phyloP scores from a whole-genome alignment of 2,329 filamentous ascomycete species.

The Exophiala spinifera region DNA sequence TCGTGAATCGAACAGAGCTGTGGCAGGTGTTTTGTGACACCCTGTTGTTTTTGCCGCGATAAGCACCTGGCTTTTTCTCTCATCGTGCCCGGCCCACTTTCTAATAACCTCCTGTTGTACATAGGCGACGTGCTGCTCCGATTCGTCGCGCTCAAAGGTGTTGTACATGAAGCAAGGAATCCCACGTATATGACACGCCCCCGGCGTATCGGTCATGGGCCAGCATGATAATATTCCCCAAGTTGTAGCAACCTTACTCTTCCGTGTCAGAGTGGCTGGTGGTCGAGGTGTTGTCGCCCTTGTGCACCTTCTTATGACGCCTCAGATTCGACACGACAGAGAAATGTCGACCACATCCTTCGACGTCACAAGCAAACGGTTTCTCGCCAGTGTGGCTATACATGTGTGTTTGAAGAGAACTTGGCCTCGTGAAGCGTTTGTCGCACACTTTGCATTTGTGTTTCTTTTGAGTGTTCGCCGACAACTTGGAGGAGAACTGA shows the following conservation, averaged over 20 bases:
- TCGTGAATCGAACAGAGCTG: conserved; percentile 15
- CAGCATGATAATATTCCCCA: too few species aligned
- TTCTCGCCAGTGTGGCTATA: conserved; percentile 98
- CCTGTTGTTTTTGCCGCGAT: neutral
- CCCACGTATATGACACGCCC: too few species aligned
- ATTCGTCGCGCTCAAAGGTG: conserved; percentile 6
- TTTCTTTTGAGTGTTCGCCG: conserved; percentile 95
- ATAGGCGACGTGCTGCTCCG: conserved; percentile 8
- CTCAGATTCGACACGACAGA: conserved; percentile 95
- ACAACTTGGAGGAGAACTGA: conserved; percentile 95
- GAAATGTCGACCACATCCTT: conserved; percentile 92
- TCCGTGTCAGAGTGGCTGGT: conserved; percentile 29
- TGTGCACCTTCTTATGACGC: conserved; percentile 94
- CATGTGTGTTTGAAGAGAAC: conserved; percentile 95
- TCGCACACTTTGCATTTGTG: conserved; percentile 99
- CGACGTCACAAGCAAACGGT: conserved; percentile 90
- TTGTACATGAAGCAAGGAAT: conserved; percentile 15
- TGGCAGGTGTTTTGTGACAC: neutral
- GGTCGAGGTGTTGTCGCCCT: conserved; percentile 47
- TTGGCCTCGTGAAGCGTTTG: conserved; percentile 92
- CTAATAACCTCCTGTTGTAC: conserved; percentile 20
- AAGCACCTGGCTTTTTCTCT: conserved; percentile 10
- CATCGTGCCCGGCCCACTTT: conserved; percentile 5
- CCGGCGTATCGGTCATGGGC: too few species aligned
- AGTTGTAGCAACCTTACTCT: conserved; percentile 11